These are phyloP conservation scores for Magnusiomyces tetraspermus DNA, from an alignment of 1,139 yeast species.

Conservation along the genomic window DNA sequence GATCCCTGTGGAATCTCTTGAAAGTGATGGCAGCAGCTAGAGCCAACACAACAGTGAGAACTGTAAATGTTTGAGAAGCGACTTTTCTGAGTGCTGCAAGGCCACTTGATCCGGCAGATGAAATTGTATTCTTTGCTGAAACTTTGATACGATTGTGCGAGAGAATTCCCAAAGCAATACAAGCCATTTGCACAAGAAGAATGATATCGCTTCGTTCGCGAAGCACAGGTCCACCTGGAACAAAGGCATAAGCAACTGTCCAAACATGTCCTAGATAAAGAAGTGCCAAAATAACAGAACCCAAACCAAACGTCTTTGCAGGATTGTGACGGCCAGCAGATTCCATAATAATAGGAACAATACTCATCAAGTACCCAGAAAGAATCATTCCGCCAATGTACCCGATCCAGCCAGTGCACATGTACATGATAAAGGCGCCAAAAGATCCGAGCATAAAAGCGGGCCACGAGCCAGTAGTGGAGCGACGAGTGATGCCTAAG, in stretches of 20 bases:
- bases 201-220: slow-evolving; percentile 83
- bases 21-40: slow-evolving; percentile 40
- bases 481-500: slow-evolving; percentile 33
- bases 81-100: slow-evolving; percentile 21
- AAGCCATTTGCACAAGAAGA: slow-evolving; percentile 43
- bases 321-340: slow-evolving; percentile 52
- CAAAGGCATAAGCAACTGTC: slow-evolving; percentile 97
- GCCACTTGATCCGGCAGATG: slow-evolving; percentile 17
- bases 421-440: slow-evolving; percentile 44
- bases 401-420: slow-evolving; percentile 68
- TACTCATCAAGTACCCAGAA: slow-evolving; percentile 51
- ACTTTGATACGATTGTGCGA: slow-evolving; percentile 21
- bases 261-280: slow-evolving; percentile 77
- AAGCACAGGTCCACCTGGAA: slow-evolving; percentile 81
- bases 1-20: slow-evolving; percentile 48
- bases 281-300: slow-evolving; percentile 44
- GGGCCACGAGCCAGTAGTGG: slow-evolving; percentile 21
- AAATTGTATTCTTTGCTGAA: slow-evolving; percentile 18
- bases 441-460: slow-evolving; percentile 35
- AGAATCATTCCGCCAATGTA: slow-evolving; percentile 66
- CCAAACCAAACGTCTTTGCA: slow-evolving; percentile 47
- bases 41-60: slow-evolving; percentile 25
- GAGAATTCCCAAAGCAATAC: slow-evolving; percentile 34
- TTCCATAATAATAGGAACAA: slow-evolving; percentile 56
- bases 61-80: slow-evolving; percentile 24